phyloP scores from a whole-genome alignment of 164 flowering plant species.

The Stephania yunnanensis region DNA sequence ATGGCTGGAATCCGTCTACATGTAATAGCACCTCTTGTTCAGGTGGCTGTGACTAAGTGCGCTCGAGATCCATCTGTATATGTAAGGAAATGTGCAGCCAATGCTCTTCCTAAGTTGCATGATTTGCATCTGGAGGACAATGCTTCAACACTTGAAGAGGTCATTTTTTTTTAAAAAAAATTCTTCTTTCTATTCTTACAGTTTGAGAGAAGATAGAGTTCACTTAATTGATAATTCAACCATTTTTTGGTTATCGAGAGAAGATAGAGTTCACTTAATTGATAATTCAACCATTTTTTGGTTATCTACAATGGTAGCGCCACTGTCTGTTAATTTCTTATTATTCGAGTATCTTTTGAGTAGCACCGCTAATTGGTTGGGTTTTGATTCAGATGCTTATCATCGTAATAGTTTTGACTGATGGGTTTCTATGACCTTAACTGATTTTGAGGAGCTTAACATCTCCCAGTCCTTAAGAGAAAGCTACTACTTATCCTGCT shows the following conservation, averaged over 20 bases:
- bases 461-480: background rate
- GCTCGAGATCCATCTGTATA: constrained; percentile 94
- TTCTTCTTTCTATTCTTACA: background rate
- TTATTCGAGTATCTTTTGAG: background rate
- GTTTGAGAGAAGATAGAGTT: background rate
- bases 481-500: background rate
- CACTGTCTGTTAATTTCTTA: background rate
- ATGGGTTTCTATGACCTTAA: background rate
- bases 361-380: background rate
- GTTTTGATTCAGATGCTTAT: background rate
- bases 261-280: background rate
- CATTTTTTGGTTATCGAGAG: background rate
- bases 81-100: constrained; percentile 97
- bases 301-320: background rate
- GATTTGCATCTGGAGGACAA: constrained; percentile 83
- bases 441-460: background rate
- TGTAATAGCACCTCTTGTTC: constrained; percentile 80
- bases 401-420: background rate
- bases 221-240: background rate
- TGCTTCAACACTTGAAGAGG: constrained; percentile 75
- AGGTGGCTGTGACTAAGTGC: constrained; percentile 79
- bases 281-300: background rate
- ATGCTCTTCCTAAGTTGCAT: constrained; percentile 89
- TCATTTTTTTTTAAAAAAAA: constrained; percentile 21
- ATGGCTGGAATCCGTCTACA: constrained; percentile 97